Percentiles rank a stretch among this genome's conserved stretches.
Conservation (phyloP, 73 alveolate genomes). For the Tetrahymena borealis region DNA sequence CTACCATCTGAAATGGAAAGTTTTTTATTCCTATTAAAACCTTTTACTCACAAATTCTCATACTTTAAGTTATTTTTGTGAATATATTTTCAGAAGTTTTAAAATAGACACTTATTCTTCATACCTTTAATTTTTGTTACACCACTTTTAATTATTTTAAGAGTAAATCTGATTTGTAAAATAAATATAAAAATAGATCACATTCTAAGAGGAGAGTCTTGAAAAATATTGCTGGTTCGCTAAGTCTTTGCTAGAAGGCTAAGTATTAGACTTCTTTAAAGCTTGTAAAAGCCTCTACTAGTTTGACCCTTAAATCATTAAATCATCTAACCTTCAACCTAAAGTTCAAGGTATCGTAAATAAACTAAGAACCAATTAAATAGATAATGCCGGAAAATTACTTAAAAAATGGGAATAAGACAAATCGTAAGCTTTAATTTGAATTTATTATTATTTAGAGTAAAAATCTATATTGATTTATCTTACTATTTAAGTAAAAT, state of each 20-base stretch:
- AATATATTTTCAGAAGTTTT: too few relatives aligned
- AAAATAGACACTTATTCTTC: too few relatives aligned
- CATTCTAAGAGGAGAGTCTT: slow-evolving; percentile 14
- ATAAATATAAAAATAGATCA: slow-evolving; percentile 1
- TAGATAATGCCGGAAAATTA: background rate
- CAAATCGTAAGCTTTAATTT: slow-evolving; percentile 6
- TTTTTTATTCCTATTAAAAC: too few relatives aligned
- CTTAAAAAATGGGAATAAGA: slow-evolving; percentile 18
- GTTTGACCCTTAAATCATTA: background rate
- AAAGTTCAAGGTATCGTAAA: slow-evolving; percentile 11
- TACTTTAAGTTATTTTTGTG: too few relatives aligned
- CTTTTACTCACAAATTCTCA: too few relatives aligned
- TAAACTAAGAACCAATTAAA: slow-evolving; percentile 6
- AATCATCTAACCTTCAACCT: slow-evolving; percentile 25
- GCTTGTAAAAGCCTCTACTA: slow-evolving; percentile 2
- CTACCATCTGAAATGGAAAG: too few relatives aligned
- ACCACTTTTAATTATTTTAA: background rate
- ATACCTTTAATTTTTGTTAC: too few relatives aligned
- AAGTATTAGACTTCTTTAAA: background rate
- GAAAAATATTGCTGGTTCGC: slow-evolving; percentile 36
- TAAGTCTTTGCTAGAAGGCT: slow-evolving; percentile 1
- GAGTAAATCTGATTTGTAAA: slow-evolving; percentile 3
- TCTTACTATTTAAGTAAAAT: too few relatives aligned
- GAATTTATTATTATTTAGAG: too few relatives aligned
- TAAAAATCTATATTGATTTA: too few relatives aligned